These are phyloP conservation scores for Trichoderma pleuroti DNA, from an alignment of 2,329 filamentous ascomycete genomes.

Conservation along the genomic window DNA sequence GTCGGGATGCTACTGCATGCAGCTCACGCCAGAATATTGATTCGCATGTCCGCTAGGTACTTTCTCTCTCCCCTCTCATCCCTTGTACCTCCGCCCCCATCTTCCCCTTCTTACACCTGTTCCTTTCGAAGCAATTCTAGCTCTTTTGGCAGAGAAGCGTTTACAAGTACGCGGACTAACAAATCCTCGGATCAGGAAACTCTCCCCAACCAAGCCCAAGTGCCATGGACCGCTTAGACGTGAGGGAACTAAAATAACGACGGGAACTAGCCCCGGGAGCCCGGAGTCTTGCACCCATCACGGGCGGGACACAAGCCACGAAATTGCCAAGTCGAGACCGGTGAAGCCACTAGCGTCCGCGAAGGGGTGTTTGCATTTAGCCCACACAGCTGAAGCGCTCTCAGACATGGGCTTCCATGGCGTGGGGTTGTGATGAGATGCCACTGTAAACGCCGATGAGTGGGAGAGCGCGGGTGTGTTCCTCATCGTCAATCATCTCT, in stretches of 20 bases:
- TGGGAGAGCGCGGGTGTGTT: not conserved
- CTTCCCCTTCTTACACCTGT: not conserved
- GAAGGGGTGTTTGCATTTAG: not conserved
- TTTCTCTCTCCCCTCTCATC: not conserved
- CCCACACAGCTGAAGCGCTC: not conserved
- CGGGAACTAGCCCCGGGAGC: not conserved
- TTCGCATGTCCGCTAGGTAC: not conserved
- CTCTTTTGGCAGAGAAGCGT: not conserved
- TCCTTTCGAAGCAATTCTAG: not conserved
- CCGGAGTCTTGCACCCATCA: not conserved
- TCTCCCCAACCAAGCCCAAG: not conserved
- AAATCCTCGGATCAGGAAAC: not conserved
- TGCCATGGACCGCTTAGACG: not conserved
- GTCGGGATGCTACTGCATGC: not conserved
- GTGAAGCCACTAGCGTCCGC: not conserved
- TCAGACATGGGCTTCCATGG: not conserved
- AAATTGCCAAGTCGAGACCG: not conserved
- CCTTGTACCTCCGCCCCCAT: not conserved
- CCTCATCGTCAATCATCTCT: not conserved
- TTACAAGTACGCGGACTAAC: not conserved
- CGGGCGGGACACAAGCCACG: slow-evolving; percentile 1
- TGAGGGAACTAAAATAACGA: not conserved
- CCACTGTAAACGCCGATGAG: not conserved
- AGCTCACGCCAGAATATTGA: not conserved
- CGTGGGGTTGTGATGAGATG: not conserved